Evolutionary conservation across 805 yeast species (phyloP), one percentile per base, ranked within the genome.

Genomic region (Candida quercuum): DNA sequence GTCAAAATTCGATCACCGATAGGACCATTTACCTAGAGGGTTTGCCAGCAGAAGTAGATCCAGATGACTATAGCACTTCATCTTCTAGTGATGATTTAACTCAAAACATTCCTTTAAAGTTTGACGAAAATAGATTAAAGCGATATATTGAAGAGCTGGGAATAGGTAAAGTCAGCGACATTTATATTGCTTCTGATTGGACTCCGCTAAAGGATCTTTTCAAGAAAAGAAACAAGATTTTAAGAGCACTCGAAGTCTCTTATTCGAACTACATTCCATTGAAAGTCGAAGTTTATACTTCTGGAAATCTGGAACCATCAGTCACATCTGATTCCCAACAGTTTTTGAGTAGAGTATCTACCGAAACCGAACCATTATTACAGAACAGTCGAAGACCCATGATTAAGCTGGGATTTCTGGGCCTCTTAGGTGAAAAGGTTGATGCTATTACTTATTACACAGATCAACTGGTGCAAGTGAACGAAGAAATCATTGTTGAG

Each of bases 171-270:
- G 95, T 91, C 3, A 74, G 80, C 24, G 71, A 81, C 0, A 72
- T 91, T 6, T 79, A 80, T 8, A 76, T 93, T 6, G 91, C 96
- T 43, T 71, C 85, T 41, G 89, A 91, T 53, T 93, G 98, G 97
- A 72, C 71, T 11, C 69, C 66, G 21, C 66, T 91, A 34, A 85
- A 86, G 46, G 50, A 56, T 31, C 60, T 93, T 18, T 83, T 82
- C 57, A 67, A 69, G 35, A 63, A 74, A 42, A 70, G 98, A 33
- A 63, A 68, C 23, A 45, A 55, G 15, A 57, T 83, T 6, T 47
- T 89, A 7, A 59, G 69, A 32, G 66, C 69, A 35, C 60, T 87
- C n/a, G 98, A 91, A 57, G 65, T 68, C 8, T 73, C 73, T 1
- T 54, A 51, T 27, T 41, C 59, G 2, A 46, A 41, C 35, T 47